Conservation (phyloP, 257 asterid genomes). For the Misopates orontium region DNA sequence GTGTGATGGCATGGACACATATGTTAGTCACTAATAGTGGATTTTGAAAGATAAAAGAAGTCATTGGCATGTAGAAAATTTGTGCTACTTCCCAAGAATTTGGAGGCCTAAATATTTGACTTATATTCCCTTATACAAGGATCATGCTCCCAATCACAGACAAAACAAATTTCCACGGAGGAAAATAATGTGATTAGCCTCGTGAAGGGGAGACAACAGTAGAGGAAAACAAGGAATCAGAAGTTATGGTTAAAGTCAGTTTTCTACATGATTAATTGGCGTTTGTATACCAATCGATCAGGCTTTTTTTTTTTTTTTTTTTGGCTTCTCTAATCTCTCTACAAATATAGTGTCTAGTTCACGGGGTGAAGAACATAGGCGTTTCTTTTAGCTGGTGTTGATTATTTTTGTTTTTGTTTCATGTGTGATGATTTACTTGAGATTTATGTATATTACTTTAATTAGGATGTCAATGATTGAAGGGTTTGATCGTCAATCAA, state of each 20-base stretch:
- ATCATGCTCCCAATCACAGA: constrained; percentile 24
- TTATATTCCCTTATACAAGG: constrained; percentile 31
- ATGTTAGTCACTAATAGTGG: constrained; percentile 11
- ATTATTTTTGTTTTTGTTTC: constrained; percentile 20
- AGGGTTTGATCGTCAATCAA: constrained; percentile 14
- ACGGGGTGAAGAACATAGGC: constrained; percentile 20
- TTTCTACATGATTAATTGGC: constrained; percentile 33
- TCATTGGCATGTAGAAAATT: not conserved
- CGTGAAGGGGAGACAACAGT: constrained; percentile 36
- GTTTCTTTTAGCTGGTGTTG: not conserved
- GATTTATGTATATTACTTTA: constrained; percentile 37
- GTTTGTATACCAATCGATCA: constrained; percentile 32
- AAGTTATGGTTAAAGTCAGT: constrained; percentile 17
- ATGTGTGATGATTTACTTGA: constrained; percentile 28
- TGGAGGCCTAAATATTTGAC: constrained; percentile 34
- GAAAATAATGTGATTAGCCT: constrained; percentile 25
- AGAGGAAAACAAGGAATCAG: constrained; percentile 40
- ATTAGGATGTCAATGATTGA: constrained; percentile 24
- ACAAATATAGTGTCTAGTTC: constrained; percentile 4
- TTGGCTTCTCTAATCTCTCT: not conserved
- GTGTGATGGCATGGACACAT: constrained; percentile 21
- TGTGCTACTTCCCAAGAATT: constrained; percentile 26
- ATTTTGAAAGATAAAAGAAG: constrained; percentile 24
- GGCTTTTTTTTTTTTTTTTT: constrained; percentile 25
- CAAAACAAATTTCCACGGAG: constrained; percentile 26